Percentiles rank a stretch among this genome's conserved stretches.
Evolutionary conservation across 202 grass and related monocot genomes (phyloP).

Genomic region (Panicum virgatum): DNA sequence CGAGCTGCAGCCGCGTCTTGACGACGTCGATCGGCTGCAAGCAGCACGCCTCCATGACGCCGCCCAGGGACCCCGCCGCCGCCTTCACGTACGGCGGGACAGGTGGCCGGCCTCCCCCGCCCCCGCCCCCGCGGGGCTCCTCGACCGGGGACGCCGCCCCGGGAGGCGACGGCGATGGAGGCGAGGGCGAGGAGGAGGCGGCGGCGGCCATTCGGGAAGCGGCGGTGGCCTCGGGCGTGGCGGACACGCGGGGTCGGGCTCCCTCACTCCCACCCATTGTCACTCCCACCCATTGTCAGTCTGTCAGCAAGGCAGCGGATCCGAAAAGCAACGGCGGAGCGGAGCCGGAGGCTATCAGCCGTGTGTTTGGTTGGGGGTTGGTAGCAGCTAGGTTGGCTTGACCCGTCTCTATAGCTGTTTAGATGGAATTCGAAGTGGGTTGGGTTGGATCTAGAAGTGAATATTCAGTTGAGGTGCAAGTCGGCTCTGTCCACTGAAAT

Average conservation of each 20-base stretch:
- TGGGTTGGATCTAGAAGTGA: too few relatives aligned
- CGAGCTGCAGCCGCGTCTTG: conserved; percentile 78
- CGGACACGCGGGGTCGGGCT: neutral
- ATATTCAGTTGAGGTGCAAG: too few relatives aligned
- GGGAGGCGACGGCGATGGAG: neutral
- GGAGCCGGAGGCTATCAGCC: too few relatives aligned
- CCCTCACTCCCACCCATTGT: neutral
- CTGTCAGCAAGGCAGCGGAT: neutral
- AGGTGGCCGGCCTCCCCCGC: neutral
- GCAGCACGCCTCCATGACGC: conserved; percentile 72
- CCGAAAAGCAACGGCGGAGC: conserved; percentile 26
- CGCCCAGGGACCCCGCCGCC: conserved; percentile 61
- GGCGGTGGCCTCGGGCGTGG: conserved; percentile 10
- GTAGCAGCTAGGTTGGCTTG: too few relatives aligned
- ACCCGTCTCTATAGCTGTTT: too few relatives aligned
- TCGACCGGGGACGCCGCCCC: neutral
- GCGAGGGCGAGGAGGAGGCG: neutral
- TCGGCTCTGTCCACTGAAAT: too few relatives aligned
- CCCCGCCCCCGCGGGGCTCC: neutral
- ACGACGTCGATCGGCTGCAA: conserved; percentile 85
- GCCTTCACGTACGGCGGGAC: conserved; percentile 65
- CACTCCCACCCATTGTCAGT: too few relatives aligned
- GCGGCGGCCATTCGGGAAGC: conserved; percentile 4
- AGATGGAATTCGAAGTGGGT: too few relatives aligned
- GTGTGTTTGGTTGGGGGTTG: too few relatives aligned